Conservation (phyloP, 768 basidiomycete species). For the Daedalea quercina region DNA sequence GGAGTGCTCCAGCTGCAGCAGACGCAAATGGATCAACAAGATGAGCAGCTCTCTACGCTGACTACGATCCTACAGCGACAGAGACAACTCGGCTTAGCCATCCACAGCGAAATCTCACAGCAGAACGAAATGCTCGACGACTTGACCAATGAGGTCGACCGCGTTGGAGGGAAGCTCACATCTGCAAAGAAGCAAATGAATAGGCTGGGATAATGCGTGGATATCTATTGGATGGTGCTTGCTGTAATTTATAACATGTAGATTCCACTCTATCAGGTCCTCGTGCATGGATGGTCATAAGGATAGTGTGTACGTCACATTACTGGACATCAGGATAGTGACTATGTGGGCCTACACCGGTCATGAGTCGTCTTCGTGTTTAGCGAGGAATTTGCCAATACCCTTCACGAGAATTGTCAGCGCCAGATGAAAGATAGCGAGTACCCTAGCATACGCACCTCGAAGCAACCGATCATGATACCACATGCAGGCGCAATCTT, state of each 20-base stretch:
- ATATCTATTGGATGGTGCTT: not conserved
- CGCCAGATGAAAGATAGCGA: not conserved
- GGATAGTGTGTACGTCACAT: slow-evolving; percentile 6
- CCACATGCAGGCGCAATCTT: slow-evolving; percentile 98
- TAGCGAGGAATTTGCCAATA: slow-evolving; percentile 46
- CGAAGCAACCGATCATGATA: slow-evolving; percentile 95
- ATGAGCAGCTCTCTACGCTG: slow-evolving; percentile 71
- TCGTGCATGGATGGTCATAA: slow-evolving; percentile 12
- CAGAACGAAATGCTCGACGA: slow-evolving; percentile 88
- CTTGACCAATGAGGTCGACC: slow-evolving; percentile 69
- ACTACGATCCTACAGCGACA: slow-evolving; percentile 81
- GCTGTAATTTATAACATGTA: not conserved
- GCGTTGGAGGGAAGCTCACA: slow-evolving; percentile 71
- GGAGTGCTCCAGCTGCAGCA: slow-evolving; percentile 79
- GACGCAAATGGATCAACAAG: slow-evolving; percentile 77
- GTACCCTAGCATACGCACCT: slow-evolving; percentile 43
- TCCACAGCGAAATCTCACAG: slow-evolving; percentile 69
- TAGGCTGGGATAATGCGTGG: slow-evolving; percentile 46
- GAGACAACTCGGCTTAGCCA: slow-evolving; percentile 80
- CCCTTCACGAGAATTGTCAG: slow-evolving; percentile 32
- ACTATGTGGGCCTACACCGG: slow-evolving; percentile 4
- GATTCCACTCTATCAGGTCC: no score
- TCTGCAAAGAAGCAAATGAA: slow-evolving; percentile 78
- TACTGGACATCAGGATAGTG: slow-evolving; percentile 10
- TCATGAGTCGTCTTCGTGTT: slow-evolving; percentile 15